Conservation (phyloP, 495 filamentous ascomycete species). For the Tuber umbilicatum region DNA sequence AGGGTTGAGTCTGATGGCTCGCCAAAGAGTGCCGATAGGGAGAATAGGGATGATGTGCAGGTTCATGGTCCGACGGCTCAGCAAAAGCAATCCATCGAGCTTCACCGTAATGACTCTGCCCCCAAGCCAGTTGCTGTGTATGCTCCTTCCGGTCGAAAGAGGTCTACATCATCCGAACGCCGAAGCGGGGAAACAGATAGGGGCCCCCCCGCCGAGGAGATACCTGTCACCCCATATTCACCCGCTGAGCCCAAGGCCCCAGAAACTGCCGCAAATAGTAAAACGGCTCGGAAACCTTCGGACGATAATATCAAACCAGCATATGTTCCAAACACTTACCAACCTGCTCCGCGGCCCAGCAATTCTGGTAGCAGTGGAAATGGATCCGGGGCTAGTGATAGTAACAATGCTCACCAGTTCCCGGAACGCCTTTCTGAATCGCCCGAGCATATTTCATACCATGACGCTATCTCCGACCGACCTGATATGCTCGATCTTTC, state of each 20-base stretch:
- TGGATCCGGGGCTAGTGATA: conserved; percentile 4
- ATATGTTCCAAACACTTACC: conserved; percentile 26
- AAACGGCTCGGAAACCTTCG: conserved; percentile 38
- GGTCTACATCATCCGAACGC: conserved; percentile 16
- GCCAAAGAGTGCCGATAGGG: conserved; percentile 19
- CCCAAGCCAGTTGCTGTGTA: conserved; percentile 26
- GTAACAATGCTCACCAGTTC: conserved; percentile 19
- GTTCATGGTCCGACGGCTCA: conserved; percentile 27
- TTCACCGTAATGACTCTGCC: conserved; percentile 17
- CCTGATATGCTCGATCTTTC: conserved; percentile 60
- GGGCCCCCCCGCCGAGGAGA: conserved; percentile 15
- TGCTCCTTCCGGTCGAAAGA: conserved; percentile 22
- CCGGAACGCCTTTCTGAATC: conserved; percentile 64
- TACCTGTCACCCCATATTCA: conserved; percentile 30
- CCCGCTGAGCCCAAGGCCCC: conserved; percentile 50
- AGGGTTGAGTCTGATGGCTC: conserved; percentile 23
- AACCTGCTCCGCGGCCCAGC: conserved; percentile 20
- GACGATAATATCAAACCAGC: conserved; percentile 33
- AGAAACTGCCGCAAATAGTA: conserved; percentile 47
- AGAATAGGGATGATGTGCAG: conserved; percentile 23
- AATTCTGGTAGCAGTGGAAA: conserved; percentile 16
- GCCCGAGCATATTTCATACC: conserved; percentile 64
- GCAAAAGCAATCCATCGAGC: conserved; percentile 25
- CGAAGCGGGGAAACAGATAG: conserved; percentile 19
- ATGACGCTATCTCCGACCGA: conserved; percentile 47